These are phyloP conservation scores for Houttuynia cordata DNA, from an alignment of 164 flowering plant genomes.

Conservation along the genomic window DNA sequence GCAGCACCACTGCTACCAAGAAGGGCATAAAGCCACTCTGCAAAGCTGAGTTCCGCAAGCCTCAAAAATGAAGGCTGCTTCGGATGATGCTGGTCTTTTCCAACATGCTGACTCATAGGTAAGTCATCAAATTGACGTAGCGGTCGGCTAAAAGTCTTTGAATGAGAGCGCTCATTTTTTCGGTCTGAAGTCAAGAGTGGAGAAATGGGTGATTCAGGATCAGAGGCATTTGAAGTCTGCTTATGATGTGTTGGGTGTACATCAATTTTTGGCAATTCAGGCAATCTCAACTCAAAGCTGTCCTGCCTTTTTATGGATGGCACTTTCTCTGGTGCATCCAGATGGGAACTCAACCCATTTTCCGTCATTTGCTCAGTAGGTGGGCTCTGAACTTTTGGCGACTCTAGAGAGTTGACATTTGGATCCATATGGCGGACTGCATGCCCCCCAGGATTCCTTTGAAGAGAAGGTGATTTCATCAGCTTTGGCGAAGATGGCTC, in stretches of 20 bases:
- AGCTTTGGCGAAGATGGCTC: slow-evolving; percentile 86
- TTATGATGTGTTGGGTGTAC: slow-evolving; percentile 44
- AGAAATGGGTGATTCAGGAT: slow-evolving; percentile 95
- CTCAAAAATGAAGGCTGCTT: slow-evolving; percentile 84
- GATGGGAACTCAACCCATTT: slow-evolving; percentile 31
- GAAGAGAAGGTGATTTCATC: slow-evolving; percentile 84
- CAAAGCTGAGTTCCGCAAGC: slow-evolving; percentile 82
- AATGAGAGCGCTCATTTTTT: slow-evolving; percentile 89
- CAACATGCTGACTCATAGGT: slow-evolving; percentile 26
- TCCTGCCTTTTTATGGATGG: slow-evolving; percentile 79
- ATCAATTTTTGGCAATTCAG: slow-evolving; percentile 83
- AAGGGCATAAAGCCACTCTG: slow-evolving; percentile 97
- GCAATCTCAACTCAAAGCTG: slow-evolving; percentile 89
- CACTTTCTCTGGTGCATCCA: slow-evolving; percentile 53
- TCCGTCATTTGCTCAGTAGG: slow-evolving; percentile 67
- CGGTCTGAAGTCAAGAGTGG: slow-evolving; percentile 95
- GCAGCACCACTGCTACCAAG: slow-evolving; percentile 95
- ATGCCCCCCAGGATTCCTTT: slow-evolving; percentile 48
- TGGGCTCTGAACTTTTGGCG: slow-evolving; percentile 63
- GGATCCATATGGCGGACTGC: slow-evolving; percentile 39
- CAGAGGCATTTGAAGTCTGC: slow-evolving; percentile 55
- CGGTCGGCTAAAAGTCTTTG: slow-evolving; percentile 90
- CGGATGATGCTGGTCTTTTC: slow-evolving; percentile 27
- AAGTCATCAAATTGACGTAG: slow-evolving; percentile 46
- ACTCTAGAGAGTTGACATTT: slow-evolving; percentile 47